Evolutionary conservation across 768 basidiomycete genomes (phyloP).

Genomic region (Lactarius akahatsu): DNA sequence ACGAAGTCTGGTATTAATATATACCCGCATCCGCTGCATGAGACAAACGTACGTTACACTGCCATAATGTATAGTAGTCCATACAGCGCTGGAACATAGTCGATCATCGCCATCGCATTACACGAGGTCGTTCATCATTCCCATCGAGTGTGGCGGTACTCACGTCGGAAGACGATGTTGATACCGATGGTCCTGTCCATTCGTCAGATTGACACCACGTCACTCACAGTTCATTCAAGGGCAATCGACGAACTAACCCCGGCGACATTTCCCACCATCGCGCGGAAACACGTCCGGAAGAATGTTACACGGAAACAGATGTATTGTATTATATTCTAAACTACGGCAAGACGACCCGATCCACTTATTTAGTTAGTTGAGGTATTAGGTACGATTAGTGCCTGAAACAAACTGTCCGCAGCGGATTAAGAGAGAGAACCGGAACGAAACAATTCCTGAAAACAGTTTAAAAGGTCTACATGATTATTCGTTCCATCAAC

Average conservation of each 20-base stretch:
- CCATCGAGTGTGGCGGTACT: not conserved
- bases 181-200: not conserved
- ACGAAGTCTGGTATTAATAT: conserved; percentile 62
- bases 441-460: not conserved
- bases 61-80: conserved; percentile 23
- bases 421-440: not conserved
- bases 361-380: not conserved
- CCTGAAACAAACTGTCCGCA: not conserved
- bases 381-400: conserved; percentile 8
- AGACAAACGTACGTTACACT: conserved; percentile 3
- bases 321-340: conserved; percentile 1
- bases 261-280: not conserved
- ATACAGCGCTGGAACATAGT: conserved; percentile 21
- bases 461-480: not conserved
- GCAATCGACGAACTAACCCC: not conserved
- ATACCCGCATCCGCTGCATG: not conserved
- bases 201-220: conserved; percentile 1
- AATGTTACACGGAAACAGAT: not conserved
- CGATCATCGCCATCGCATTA: conserved; percentile 1
- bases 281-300: not conserved
- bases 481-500: conserved; percentile 11
- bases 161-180: not conserved
- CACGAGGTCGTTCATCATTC: conserved; percentile 5
- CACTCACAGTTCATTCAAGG: not conserved
- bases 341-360: not conserved